These are phyloP conservation scores for Fusarium multiceps DNA, from an alignment of 2,329 filamentous ascomycete genomes.

Conservation along the genomic window DNA sequence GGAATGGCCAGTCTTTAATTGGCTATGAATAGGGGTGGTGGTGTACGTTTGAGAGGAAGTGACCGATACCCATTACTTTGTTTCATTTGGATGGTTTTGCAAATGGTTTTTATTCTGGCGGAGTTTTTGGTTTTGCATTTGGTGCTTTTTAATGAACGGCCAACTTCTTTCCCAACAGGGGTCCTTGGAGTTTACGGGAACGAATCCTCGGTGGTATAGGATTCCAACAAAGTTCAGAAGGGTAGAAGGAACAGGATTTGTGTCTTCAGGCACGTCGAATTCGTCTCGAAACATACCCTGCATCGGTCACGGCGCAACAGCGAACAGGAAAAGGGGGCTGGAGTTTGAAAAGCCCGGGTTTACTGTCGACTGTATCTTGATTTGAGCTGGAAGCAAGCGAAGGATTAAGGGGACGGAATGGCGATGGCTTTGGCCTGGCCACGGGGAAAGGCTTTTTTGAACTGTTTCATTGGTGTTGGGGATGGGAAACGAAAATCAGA, in stretches of 20 bases:
- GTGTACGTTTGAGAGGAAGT: conserved; percentile 23
- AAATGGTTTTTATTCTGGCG: conserved; percentile 14
- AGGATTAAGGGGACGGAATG: conserved; percentile 1
- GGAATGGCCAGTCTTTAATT: conserved; percentile 51
- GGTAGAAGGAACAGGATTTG: conserved; percentile 30
- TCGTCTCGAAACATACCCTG: conserved; percentile 46
- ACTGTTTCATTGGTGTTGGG: conserved; percentile 8
- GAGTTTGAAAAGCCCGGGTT: conserved; percentile 38
- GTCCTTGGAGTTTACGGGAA: conserved; percentile 36
- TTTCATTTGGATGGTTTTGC: conserved; percentile 6
- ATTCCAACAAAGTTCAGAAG: conserved; percentile 21
- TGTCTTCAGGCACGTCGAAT: conserved; percentile 36
- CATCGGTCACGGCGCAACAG: conserved; percentile 45
- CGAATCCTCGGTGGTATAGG: conserved; percentile 15
- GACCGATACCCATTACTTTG: conserved; percentile 37
- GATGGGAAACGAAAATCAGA: conserved; percentile 32
- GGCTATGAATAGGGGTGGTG: neutral
- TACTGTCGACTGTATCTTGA: conserved; percentile 17
- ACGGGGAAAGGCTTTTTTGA: conserved; percentile 1
- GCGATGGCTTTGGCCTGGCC: neutral
- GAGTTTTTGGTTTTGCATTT: conserved; percentile 16
- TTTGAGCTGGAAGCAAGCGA: neutral
- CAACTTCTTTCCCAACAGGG: conserved; percentile 24
- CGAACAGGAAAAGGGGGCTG: conserved; percentile 29
- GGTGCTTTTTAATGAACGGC: conserved; percentile 14